Base-by-base conservation (phyloP, 2,329 filamentous ascomycete species). In the Microcyclospora pomicola region DNA sequence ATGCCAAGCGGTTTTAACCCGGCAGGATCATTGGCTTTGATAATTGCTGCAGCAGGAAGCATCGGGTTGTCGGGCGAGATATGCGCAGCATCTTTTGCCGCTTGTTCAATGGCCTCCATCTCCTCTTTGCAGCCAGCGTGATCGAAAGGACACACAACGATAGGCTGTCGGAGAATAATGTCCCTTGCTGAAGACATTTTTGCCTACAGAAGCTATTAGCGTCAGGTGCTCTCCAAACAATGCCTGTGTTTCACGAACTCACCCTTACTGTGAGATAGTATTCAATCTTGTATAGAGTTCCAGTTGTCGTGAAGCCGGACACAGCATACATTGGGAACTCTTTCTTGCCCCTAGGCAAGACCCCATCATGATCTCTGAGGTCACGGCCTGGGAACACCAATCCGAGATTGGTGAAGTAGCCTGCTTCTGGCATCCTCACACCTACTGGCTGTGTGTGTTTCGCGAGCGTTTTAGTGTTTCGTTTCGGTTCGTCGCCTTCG, bases 21-120 rank as follows among this genome's bases (percentile, higher is more conserved):
- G 35, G 72, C 68, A 27, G 67, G 76, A 55, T 96, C 87, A 43
- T 73, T 79, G 5, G 84, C 77, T 36, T 82, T 70, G 41, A 96
- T 75, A 45, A 98, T 91, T 6, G 74, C 78, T 44, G 80, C 77
- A 1, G 87, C 80, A 1, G 91, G 87, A n/a, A 95, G 63, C 79
- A 92, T 87, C 0, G 87, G 91, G 51, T 91, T 91, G 44, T 92
- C 84, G 1, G 81, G 81, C 49, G 88, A 85, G 43, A 96, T 80
- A 44, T 82, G 77, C 12, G 83, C 81, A 2, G 91, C 88, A 50
- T 96, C 88, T 60, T 87, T 88, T 32, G 91, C 91, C 0, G 91
- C 83, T 61, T 94, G 85, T 56, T 95, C 87, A 46, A 98, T 96
- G 29, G 87, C 87, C 52, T 94, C 87, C 85, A 98, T 95, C 64